Evolutionary conservation across 1,284 basidiomycete genomes (phyloP).

Genomic region (Heliocybe sulcata): DNA sequence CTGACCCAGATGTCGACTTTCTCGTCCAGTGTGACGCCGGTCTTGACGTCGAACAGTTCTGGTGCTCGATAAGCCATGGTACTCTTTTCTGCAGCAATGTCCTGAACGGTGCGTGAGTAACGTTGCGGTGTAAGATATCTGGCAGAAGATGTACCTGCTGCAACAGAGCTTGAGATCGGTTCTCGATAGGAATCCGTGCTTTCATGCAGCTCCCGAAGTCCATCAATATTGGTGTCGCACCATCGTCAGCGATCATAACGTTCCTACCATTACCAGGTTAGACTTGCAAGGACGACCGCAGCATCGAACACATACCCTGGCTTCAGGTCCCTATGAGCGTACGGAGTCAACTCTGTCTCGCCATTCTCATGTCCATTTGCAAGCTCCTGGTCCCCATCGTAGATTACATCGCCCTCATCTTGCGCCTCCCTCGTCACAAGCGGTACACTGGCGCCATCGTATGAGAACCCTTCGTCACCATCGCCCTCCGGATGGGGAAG

Average conservation of each 20-base stretch:
- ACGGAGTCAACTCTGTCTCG: constrained; percentile 66
- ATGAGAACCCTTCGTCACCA: constrained; percentile 64
- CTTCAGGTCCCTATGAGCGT: constrained; percentile 96
- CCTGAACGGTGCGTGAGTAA: constrained; percentile 34
- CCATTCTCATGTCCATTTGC: constrained; percentile 27
- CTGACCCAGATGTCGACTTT: constrained; percentile 94
- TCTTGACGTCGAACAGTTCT: constrained; percentile 94
- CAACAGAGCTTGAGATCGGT: constrained; percentile 77
- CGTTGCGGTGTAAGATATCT: background rate
- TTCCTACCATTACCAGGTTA: constrained; percentile 47
- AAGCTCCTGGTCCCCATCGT: constrained; percentile 73
- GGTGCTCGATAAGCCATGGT: constrained; percentile 96
- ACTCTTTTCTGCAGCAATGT: constrained; percentile 91
- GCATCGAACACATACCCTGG: constrained; percentile 62
- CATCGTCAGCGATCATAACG: constrained; percentile 93
- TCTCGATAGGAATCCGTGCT: constrained; percentile 74
- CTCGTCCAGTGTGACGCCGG: constrained; percentile 80
- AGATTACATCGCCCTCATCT: constrained; percentile 55
- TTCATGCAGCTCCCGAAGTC: constrained; percentile 91
- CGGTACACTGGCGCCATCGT: constrained; percentile 42
- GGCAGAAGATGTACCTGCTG: constrained; percentile 58
- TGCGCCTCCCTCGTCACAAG: constrained; percentile 45
- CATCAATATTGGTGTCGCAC: constrained; percentile 86
- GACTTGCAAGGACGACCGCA: background rate
- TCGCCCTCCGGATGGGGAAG: constrained; percentile 70